Evolutionary conservation across 1,139 yeast species (phyloP).

Genomic region (Blastobotrys malaysiensis): DNA sequence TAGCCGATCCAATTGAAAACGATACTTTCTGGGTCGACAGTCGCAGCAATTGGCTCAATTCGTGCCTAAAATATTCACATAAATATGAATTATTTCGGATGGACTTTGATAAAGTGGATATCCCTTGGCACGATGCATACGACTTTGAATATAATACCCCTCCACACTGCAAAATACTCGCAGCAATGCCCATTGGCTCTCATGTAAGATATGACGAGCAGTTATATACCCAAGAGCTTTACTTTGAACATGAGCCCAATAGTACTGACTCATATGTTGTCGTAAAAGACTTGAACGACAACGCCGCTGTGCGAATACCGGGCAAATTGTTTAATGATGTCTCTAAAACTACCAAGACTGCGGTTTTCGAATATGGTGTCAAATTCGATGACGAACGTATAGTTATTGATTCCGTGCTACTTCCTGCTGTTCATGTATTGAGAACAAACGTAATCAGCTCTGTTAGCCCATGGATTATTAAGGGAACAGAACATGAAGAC

Average conservation of each 20-base stretch:
- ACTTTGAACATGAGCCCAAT: background rate
- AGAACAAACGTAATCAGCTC: background rate
- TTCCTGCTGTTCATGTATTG: background rate
- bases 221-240: background rate
- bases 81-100: background rate
- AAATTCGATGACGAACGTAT: background rate
- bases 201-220: background rate
- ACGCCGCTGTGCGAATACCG: background rate
- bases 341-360: background rate
- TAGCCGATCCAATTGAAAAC: background rate
- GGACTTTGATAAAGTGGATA: background rate
- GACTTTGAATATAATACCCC: background rate
- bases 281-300: background rate
- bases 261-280: background rate
- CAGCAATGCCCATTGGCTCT: background rate
- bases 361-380: background rate
- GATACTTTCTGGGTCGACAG: background rate
- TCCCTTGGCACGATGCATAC: background rate
- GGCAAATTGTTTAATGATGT: background rate
- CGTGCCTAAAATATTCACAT: background rate
- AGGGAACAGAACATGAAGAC: background rate
- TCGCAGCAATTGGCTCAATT: background rate
- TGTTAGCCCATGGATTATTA: background rate
- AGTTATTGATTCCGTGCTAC: background rate
- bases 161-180: background rate